Evolutionary conservation across 352 stramenopile genomes (phyloP).

Genomic region (Pythium rhizo-oryzae): DNA sequence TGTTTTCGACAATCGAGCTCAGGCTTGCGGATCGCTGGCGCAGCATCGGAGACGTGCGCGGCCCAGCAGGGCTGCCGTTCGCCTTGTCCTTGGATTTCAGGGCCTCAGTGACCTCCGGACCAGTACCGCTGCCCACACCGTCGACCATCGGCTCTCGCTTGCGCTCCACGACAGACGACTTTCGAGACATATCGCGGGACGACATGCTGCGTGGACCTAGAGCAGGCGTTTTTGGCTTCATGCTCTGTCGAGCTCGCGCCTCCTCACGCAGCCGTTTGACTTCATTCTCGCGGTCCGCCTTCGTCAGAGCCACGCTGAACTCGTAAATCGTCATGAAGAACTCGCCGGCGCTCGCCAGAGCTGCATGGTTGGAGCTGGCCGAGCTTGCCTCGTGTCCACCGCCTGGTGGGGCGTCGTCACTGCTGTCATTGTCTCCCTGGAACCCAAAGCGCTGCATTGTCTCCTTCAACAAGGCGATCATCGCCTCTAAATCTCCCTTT

Average conservation of each 20-base stretch:
- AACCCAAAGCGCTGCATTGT: slow-evolving; percentile 69
- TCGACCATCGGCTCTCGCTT: slow-evolving; percentile 14
- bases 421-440: slow-evolving; percentile 35
- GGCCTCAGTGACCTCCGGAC: slow-evolving; percentile 26
- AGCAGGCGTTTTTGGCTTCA: slow-evolving; percentile 30
- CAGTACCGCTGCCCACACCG: neutral
- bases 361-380: slow-evolving; percentile 29
- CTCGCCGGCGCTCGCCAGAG: slow-evolving; percentile 48
- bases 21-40: slow-evolving; percentile 32
- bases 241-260: slow-evolving; percentile 53
- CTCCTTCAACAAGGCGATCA: slow-evolving; percentile 49
- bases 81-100: slow-evolving; percentile 30
- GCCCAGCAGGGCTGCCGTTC: neutral
- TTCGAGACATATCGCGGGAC: slow-evolving; percentile 28
- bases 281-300: slow-evolving; percentile 79
- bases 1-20: slow-evolving; percentile 37
- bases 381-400: slow-evolving; percentile 4
- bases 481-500: slow-evolving; percentile 53
- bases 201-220: slow-evolving; percentile 32
- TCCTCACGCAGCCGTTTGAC: slow-evolving; percentile 70
- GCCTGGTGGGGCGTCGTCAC: slow-evolving; percentile 28
- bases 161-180: slow-evolving; percentile 15
- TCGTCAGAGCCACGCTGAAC: slow-evolving; percentile 76
- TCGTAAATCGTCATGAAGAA: slow-evolving; percentile 81
- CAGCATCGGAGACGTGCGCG: slow-evolving; percentile 33